A percentile compares a stretch with the other conserved stretches of the same genome.
Evolutionary conservation across 2,329 filamentous ascomycete species (phyloP).

Genomic region (Monilinia laxa): DNA sequence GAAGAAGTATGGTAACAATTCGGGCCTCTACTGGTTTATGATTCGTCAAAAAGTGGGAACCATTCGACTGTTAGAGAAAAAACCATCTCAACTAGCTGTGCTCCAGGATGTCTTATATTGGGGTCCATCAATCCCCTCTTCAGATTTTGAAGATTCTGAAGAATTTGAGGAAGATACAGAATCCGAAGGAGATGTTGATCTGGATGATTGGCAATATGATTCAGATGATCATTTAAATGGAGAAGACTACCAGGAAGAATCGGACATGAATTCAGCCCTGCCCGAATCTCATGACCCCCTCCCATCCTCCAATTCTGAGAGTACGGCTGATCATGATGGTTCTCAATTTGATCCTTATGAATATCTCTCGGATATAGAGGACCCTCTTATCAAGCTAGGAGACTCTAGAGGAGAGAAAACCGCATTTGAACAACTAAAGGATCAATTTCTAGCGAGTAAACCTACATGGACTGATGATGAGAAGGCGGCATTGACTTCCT

Average conservation of each 20-base stretch:
- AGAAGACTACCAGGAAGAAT: background rate
- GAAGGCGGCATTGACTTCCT: background rate
- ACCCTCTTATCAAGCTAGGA: too few relatives aligned
- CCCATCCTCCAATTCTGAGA: too few relatives aligned
- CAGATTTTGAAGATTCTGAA: background rate
- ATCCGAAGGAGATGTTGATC: background rate
- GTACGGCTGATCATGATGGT: too few relatives aligned
- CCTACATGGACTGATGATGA: background rate
- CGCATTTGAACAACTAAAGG: background rate
- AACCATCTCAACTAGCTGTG: background rate
- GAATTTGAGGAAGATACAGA: background rate
- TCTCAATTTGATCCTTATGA: background rate
- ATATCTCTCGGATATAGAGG: background rate
- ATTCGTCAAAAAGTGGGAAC: fast-evolving
- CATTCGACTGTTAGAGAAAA: background rate
- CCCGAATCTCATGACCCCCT: too few relatives aligned
- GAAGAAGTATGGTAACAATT: background rate
- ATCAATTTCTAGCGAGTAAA: too few relatives aligned
- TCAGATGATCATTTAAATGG: background rate
- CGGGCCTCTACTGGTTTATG: background rate
- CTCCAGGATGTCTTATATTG: background rate
- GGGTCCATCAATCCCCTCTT: background rate
- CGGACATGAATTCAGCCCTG: too few relatives aligned
- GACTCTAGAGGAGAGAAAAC: background rate
- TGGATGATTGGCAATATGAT: background rate